A percentile compares a stretch with the other conserved stretches of the same genome.
phyloP scores from a whole-genome alignment of 768 basidiomycete genomes.

The Lactarius sanguifluus region DNA sequence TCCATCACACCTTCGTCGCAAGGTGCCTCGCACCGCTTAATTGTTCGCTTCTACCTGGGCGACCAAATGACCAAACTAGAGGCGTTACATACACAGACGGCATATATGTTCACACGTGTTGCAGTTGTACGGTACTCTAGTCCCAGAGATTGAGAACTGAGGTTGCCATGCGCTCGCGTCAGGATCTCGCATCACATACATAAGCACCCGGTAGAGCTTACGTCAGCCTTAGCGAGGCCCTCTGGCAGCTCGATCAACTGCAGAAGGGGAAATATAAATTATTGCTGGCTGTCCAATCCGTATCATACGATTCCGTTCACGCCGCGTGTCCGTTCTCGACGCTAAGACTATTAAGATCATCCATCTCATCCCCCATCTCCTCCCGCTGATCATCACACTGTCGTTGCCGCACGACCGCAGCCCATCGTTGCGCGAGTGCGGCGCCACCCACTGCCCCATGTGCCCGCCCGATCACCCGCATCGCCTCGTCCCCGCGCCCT shows the following conservation, averaged over 20 bases:
- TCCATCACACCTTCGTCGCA: constrained; percentile 4
- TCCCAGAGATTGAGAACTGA: constrained; percentile 5
- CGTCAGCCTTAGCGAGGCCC: neutral
- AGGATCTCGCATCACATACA: neutral
- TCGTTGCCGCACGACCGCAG: constrained; percentile 18
- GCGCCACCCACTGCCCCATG: constrained; percentile 36
- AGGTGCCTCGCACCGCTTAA: neutral
- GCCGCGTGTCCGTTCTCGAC: neutral
- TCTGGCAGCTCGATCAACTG: neutral
- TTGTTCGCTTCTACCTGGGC: neutral
- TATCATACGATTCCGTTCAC: neutral
- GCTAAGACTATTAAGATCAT: neutral
- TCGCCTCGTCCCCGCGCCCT: constrained; percentile 36
- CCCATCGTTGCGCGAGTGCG: constrained; percentile 42
- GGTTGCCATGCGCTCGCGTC: constrained; percentile 13
- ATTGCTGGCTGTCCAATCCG: no score
- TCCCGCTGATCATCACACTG: constrained; percentile 9
- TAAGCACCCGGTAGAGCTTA: neutral
- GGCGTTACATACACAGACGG: neutral
- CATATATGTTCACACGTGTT: neutral
- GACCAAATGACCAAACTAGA: neutral
- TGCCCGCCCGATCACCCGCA: constrained; percentile 39
- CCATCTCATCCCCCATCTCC: neutral
- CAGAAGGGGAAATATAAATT: neutral
- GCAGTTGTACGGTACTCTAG: neutral